Base-by-base conservation (phyloP, 495 filamentous ascomycete species). In the Glonium stellatum region DNA sequence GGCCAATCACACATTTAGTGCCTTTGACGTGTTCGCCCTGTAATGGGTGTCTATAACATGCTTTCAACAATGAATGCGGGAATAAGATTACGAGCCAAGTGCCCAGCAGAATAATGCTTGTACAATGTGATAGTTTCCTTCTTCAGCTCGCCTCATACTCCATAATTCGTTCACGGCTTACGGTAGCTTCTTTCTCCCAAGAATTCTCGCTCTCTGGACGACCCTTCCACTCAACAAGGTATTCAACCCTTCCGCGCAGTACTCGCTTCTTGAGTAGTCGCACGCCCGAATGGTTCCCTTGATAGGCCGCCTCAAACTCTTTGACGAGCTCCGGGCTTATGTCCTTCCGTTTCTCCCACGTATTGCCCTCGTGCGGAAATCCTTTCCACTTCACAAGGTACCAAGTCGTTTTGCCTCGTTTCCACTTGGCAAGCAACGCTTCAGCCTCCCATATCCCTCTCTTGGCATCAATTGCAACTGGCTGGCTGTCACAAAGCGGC, bases 371-470 rank as follows among this genome's bases (percentile, higher is more conserved):
- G 39, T 44, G 39, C 39, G 39, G 39, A 44, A 44, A 44, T 44
- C 39, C 39, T 44, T 44, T 44, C 39, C 39, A 44, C 39, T 44
- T 44, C 39, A 44, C 10, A 44, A 44, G 39, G 39, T 44, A 44
- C 39, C 39, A 44, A 44, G 39, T 44, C 39, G 39, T 44, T 44
- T 44, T 44, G 39, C 63, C 59, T 63, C 35, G 59, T 59, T 58
- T 62, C 60, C 55, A 66, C 56, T 63, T 66, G 31, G 63, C 49
- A 66, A 66, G 60, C 60, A 66, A 48, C 44, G 49, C 48, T 57
- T 66, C 55, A 63, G 36, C 55, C 63, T 62, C 60, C 12, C 22
- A 66, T 62, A 59, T 59, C 18, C 39, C 39, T 44, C 39, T 44
- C 39, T 44, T 44, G 39, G 39, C 39, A 44, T 44, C 10, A 44